A percentile compares a stretch with the other conserved stretches of the same genome.
Evolutionary conservation across 805 yeast species (phyloP).

Genomic region (Hanseniaspora guilliermondii): DNA sequence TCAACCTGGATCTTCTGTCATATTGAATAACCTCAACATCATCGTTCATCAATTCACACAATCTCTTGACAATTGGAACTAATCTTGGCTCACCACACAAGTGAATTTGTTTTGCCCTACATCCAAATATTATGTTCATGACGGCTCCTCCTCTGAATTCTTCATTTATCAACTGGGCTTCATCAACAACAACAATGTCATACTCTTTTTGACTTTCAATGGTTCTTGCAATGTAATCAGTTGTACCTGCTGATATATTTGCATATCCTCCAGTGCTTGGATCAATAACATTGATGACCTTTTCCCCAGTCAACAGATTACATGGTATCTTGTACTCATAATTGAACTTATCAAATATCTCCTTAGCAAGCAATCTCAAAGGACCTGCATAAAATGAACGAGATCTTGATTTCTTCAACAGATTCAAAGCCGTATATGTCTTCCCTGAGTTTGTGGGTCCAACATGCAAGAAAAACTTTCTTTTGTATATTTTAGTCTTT

Average conservation of each 20-base stretch:
- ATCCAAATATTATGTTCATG: constrained; percentile 85
- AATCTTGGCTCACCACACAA: constrained; percentile 87
- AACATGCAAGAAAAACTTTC: constrained; percentile 81
- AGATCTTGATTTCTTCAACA: constrained; percentile 47
- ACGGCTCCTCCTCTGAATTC: constrained; percentile 78
- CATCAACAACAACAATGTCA: constrained; percentile 88
- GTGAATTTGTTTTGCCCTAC: constrained; percentile 72
- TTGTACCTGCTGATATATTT: constrained; percentile 70
- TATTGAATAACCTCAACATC: constrained; percentile 57
- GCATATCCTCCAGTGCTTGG: constrained; percentile 55
- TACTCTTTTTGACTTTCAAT: constrained; percentile 50
- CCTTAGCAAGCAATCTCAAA: constrained; percentile 76
- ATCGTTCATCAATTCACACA: constrained; percentile 68
- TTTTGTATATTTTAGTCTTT: constrained; percentile 60
- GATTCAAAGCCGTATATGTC: constrained; percentile 68
- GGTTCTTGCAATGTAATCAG: constrained; percentile 51
- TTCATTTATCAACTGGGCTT: constrained; percentile 89
- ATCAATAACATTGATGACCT: constrained; percentile 60
- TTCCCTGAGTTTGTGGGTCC: constrained; percentile 98
- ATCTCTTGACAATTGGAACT: constrained; percentile 48
- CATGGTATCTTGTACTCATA: constrained; percentile 48
- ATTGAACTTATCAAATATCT: constrained; percentile 72
- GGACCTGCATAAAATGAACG: constrained; percentile 91
- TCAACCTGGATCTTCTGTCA: constrained; percentile 60
- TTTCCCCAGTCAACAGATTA: constrained; percentile 92